Conservation (phyloP, 176 grass and related monocot species). For the Eleusine coracana region DNA sequence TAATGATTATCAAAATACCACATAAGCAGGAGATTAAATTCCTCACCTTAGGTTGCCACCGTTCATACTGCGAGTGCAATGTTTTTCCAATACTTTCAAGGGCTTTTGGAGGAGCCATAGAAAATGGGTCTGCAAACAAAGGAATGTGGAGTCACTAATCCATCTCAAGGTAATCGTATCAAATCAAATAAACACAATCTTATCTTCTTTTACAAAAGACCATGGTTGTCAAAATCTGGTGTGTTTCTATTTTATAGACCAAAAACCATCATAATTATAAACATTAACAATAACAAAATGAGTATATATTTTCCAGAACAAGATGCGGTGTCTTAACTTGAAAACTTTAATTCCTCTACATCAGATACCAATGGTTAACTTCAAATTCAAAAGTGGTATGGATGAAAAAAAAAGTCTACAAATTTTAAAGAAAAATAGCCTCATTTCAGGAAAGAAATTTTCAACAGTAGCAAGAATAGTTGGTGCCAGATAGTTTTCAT, state of each 20-base stretch:
- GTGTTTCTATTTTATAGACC: not conserved
- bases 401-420: not conserved
- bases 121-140: conserved; percentile 82
- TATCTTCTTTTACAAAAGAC: conserved; percentile 15
- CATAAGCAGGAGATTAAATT: not conserved
- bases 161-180: conserved; percentile 18
- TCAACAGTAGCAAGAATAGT: not conserved
- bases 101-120: conserved; percentile 87
- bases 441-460: conserved; percentile 8
- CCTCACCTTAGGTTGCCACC: conserved; percentile 92
- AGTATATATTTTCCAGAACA: not conserved
- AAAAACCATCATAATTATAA: not conserved
- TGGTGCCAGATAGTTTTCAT: not conserved
- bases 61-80: conserved; percentile 90
- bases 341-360: conserved; percentile 5
- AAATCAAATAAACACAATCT: not conserved
- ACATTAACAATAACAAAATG: not conserved
- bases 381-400: not conserved
- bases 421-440: not conserved
- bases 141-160: conserved; percentile 30
- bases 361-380: not conserved
- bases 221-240: not conserved
- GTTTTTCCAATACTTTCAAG: conserved; percentile 96
- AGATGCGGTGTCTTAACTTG: not conserved
- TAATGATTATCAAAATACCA: conserved; percentile 3